A percentile compares a stretch with the other conserved stretches of the same genome.
Evolutionary conservation across 2,329 filamentous ascomycete genomes (phyloP).

Genomic region (Aspergillus puulaauensis): DNA sequence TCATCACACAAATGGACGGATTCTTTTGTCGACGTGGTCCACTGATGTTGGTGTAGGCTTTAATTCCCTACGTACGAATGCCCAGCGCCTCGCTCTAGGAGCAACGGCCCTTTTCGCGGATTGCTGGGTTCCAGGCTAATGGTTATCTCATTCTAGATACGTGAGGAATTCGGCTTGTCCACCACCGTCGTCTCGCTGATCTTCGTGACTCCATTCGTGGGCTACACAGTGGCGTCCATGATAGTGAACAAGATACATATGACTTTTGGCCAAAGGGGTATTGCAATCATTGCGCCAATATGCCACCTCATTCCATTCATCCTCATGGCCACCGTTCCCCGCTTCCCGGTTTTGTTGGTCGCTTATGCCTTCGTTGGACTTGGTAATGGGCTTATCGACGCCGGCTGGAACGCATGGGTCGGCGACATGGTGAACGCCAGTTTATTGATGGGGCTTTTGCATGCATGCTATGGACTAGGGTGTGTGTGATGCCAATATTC

Average conservation of each 20-base stretch:
- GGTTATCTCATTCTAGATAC: conserved; percentile 1
- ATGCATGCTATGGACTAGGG: conserved; percentile 71
- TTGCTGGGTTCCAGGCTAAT: neutral
- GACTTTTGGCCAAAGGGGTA: conserved; percentile 64
- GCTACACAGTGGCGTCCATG: conserved; percentile 49
- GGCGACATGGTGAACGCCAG: conserved; percentile 72
- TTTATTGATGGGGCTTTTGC: conserved; percentile 70
- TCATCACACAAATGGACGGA: conserved; percentile 5
- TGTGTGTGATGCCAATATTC: neutral
- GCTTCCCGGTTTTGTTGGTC: conserved; percentile 35
- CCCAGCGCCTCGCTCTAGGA: neutral
- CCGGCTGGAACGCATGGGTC: conserved; percentile 60
- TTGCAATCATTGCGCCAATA: conserved; percentile 60
- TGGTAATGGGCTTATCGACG: conserved; percentile 44
- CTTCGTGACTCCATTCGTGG: conserved; percentile 50
- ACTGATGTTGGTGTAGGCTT: conserved; percentile 32
- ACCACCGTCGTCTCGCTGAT: conserved; percentile 47
- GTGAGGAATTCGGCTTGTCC: conserved; percentile 9
- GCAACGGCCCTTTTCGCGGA: neutral
- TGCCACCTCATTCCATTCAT: conserved; percentile 32
- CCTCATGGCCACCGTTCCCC: conserved; percentile 32
- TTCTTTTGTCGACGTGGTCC: conserved; percentile 8
- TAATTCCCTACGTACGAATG: conserved; percentile 47
- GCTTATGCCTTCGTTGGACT: conserved; percentile 37
- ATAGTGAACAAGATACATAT: conserved; percentile 46